Conservation (phyloP, 73 alveolate genomes). For the Paramecium biaurelia region DNA sequence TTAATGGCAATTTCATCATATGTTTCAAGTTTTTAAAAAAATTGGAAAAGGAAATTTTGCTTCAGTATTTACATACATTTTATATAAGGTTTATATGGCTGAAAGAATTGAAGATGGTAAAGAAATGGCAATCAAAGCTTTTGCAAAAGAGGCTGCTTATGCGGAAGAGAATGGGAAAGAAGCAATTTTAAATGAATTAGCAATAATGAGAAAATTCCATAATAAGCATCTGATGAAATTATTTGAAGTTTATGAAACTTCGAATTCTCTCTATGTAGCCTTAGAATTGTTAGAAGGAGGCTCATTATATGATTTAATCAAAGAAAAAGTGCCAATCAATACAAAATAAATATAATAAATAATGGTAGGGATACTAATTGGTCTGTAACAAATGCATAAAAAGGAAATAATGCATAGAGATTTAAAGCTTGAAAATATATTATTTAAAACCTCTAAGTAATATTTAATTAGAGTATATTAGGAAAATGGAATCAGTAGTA, state of each 20-base stretch:
- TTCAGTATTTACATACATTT: not conserved
- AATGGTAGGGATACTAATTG: conserved; percentile 7
- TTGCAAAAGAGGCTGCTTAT: conserved; percentile 59
- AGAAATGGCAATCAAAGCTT: conserved; percentile 60
- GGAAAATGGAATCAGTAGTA: conserved; percentile 37
- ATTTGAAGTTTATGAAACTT: conserved; percentile 24
- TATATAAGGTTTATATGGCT: conserved; percentile 46
- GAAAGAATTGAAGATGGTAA: conserved; percentile 60
- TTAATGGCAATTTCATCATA: conserved; percentile 48
- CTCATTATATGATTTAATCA: not conserved
- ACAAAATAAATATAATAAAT: not conserved
- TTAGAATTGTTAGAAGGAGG: conserved; percentile 41
- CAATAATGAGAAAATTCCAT: conserved; percentile 3
- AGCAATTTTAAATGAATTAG: conserved; percentile 29
- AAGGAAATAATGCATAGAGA: conserved; percentile 52
- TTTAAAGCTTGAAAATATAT: not conserved
- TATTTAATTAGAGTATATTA: not conserved
- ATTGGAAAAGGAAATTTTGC: conserved; percentile 54
- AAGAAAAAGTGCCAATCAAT: not conserved
- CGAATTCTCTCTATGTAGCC: conserved; percentile 8
- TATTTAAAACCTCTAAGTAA: conserved; percentile 6
- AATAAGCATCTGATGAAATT: conserved; percentile 1
- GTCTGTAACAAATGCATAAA: conserved; percentile 9
- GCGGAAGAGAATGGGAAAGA: conserved; percentile 62
- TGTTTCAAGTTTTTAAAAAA: conserved; percentile 38